These are phyloP conservation scores for Arxiozyma telluris DNA, from an alignment of 1,139 yeast species.

Conservation along the genomic window DNA sequence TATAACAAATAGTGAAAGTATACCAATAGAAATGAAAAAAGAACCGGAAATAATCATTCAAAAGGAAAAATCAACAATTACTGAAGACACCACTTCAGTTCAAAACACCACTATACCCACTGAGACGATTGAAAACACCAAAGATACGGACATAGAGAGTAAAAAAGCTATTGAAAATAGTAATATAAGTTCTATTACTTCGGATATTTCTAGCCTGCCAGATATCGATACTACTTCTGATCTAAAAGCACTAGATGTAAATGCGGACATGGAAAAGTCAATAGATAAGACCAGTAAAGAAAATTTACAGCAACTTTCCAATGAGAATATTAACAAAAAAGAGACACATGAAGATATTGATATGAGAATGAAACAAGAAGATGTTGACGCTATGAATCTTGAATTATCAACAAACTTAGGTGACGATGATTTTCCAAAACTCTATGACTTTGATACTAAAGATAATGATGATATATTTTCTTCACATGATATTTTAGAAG, in stretches of 20 bases:
- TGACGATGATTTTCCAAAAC: conserved; percentile 22
- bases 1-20: background rate
- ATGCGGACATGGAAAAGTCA: background rate
- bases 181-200: background rate
- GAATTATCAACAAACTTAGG: conserved; percentile 17
- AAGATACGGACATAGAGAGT: background rate
- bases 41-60: background rate
- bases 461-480: conserved; percentile 26
- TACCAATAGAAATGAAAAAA: background rate
- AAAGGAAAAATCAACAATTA: background rate
- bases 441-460: conserved; percentile 24
- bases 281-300: background rate
- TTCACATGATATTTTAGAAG: conserved; percentile 13
- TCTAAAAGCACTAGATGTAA: background rate
- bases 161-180: background rate
- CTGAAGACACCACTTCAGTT: background rate
- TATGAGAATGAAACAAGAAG: background rate
- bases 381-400: conserved; percentile 9
- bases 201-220: background rate
- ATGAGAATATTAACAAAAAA: background rate
- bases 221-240: background rate
- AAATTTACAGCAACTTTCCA: background rate
- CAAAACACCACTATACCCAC: background rate
- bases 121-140: background rate
- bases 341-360: background rate